Evolutionary conservation across 768 basidiomycete species (phyloP).

Genomic region (Podaxis pistillaris): DNA sequence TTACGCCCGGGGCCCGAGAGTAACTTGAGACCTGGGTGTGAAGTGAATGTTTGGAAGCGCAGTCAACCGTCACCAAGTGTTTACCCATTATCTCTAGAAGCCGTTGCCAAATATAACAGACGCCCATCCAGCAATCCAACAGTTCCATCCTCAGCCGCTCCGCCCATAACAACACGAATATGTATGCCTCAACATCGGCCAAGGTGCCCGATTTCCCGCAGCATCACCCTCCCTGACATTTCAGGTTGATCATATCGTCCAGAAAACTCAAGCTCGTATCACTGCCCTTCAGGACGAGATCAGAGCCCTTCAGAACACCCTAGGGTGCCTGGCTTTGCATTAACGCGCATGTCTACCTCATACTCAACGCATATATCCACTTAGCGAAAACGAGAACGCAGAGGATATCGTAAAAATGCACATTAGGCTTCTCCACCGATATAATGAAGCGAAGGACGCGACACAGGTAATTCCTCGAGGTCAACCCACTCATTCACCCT

Average conservation of each 20-base stretch:
- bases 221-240: neutral
- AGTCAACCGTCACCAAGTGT: neutral
- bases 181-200: slow-evolving; percentile 28
- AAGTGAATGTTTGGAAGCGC: neutral
- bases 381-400: slow-evolving; percentile 25
- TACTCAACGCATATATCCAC: slow-evolving; percentile 1
- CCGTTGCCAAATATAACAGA: slow-evolving; percentile 2
- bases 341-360: neutral
- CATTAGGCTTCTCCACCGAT: slow-evolving; percentile 69
- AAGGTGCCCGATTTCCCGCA: slow-evolving; percentile 18
- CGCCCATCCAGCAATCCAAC: neutral
- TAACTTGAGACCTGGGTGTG: neutral
- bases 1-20: slow-evolving; percentile 12
- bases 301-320: slow-evolving; percentile 23
- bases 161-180: slow-evolving; percentile 4
- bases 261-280: slow-evolving; percentile 28
- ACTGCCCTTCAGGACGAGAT: slow-evolving; percentile 27
- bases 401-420: slow-evolving; percentile 55
- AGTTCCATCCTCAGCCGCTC: neutral
- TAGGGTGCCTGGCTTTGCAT: slow-evolving; percentile 22
- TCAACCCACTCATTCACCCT: neutral
- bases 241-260: neutral
- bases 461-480: slow-evolving; percentile 54
- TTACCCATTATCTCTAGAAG: neutral
- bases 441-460: slow-evolving; percentile 84